Evolutionary conservation across 495 filamentous ascomycete genomes (phyloP), one percentile per base, ranked within the genome.

Genomic region (Daldinia grandis): DNA sequence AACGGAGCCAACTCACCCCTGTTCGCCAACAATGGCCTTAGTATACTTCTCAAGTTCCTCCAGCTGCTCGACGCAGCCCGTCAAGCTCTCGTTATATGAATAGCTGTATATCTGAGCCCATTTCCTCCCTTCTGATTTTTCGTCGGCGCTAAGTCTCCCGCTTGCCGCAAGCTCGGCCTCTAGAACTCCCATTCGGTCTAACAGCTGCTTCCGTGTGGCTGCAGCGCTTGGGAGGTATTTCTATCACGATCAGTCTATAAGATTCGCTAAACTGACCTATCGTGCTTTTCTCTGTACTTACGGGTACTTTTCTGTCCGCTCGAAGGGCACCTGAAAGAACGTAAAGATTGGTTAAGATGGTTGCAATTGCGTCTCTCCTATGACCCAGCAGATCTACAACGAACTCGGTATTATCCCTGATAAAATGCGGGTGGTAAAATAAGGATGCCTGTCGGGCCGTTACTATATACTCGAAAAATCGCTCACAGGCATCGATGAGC

Each of bases 391-490:
- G 77, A 5, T 76, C 73, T 55, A 79, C 76, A 1, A 78, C 76
- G 30, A 80, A 81, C 19, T 81, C 80, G 17, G 80, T 74, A 49
- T 80, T 79, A 60, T 82, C 80, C 67, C 78, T 64, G n/a, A 80
- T 78, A 31, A 74, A 81, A 42, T 78, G 76, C 1, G 85, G 85
- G 50, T 85, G 84, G 69, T 87, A 89, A 63, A 86, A 87, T 24
- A 88, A 69, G n/a, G 81, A 82, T 9, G 85, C 84, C 64, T 88
- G 85, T 7, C 86, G 86, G 7, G 88, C 82, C 51, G 85, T 79
- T 49, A 88, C 81, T 35, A 88, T 80, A 58, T 87, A 85, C 66
- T 87, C 86, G 59, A 88, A 86, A 76, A 88, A 86, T 7, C 78
- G 76, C 68, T 88, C 86, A 57, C 82, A 85, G 19, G 81, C 76